Evolutionary conservation across 202 grass and related monocot genomes (phyloP), one percentile per base, ranked within the genome.

Genomic region (Brachypodium distachyon): DNA sequence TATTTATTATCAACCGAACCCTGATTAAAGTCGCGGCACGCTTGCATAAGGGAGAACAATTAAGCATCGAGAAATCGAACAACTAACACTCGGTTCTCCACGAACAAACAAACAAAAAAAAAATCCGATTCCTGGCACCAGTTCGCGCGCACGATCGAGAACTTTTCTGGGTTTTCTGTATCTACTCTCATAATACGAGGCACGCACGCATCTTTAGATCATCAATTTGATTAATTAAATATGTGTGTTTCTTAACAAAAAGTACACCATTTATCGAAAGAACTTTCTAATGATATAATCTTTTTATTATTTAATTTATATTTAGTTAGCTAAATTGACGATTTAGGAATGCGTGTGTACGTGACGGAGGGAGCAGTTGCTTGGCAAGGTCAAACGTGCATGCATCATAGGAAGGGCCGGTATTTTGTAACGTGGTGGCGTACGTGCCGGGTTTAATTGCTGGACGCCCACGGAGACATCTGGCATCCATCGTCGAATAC

Each of bases 111-210:
- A 12, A 31, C 1, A 6, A 6, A 11, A 68, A 31, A 48, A 28
- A 29, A 16, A 79, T 79, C 39, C 76, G 69, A 67, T 60, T 65
- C 67, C 68, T 73, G 8, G 4, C 58, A 44, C 72, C 62, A 42
- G 62, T 27, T 36, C 50, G 2, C 47, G 46, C 36, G 66, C 46
- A 72, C 67, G 42, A 83, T 32, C 63, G 1, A 16, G 7, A 16
- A 47, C 17, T n/a, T 67, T 16, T 41, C 2, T 2, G 13, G 37
- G 14, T 9, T 28, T 64, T 22, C n/a, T 27, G 25, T 17, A 43
- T n/a, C n/a, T n/a, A n/a, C n/a, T n/a, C n/a, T n/a, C n/a, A n/a
- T n/a, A n/a, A n/a, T n/a, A n/a, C n/a, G n/a, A n/a, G n/a, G n/a
- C n/a, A n/a, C n/a, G n/a, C n/a, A n/a, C n/a, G n/a, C n/a, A n/a